Evolutionary conservation across 1,139 yeast species (phyloP).

Genomic region (Yamadazyma membranifaciens): DNA sequence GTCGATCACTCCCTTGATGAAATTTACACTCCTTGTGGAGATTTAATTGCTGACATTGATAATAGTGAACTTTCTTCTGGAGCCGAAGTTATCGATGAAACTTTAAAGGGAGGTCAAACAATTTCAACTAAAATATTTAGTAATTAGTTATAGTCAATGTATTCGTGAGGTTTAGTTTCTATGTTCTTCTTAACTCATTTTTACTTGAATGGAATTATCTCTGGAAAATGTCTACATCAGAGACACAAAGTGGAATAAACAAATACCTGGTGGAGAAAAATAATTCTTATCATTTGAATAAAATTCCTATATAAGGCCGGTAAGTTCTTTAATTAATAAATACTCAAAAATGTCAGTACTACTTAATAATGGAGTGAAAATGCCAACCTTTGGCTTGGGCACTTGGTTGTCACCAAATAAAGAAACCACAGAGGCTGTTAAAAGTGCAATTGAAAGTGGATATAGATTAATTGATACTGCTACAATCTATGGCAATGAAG

Average conservation of each 20-base stretch:
- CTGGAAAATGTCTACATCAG: no score
- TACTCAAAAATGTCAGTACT: conserved; percentile 2
- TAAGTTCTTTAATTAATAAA: background rate
- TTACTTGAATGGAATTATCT: no score
- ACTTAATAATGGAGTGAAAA: conserved; percentile 15
- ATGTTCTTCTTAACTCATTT: no score
- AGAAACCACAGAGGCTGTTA: conserved; percentile 34
- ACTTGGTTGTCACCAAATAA: conserved; percentile 25
- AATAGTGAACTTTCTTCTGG: background rate
- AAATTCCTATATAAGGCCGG: no score
- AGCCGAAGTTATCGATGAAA: background rate
- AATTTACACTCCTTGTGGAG: conserved; percentile 5
- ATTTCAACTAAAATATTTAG: no score
- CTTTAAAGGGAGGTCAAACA: background rate
- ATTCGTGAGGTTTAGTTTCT: no score
- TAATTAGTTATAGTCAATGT: no score
- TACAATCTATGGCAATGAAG: conserved; percentile 51
- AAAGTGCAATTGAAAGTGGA: conserved; percentile 47
- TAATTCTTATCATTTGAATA: no score
- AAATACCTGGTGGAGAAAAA: background rate
- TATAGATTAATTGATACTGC: conserved; percentile 50
- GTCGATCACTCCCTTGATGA: conserved; percentile 4
- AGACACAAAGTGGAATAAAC: background rate
- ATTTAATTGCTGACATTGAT: background rate
- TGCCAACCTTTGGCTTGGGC: conserved; percentile 22